Conservation (phyloP, 2,329 filamentous ascomycete species). For the Didymella lethalis region DNA sequence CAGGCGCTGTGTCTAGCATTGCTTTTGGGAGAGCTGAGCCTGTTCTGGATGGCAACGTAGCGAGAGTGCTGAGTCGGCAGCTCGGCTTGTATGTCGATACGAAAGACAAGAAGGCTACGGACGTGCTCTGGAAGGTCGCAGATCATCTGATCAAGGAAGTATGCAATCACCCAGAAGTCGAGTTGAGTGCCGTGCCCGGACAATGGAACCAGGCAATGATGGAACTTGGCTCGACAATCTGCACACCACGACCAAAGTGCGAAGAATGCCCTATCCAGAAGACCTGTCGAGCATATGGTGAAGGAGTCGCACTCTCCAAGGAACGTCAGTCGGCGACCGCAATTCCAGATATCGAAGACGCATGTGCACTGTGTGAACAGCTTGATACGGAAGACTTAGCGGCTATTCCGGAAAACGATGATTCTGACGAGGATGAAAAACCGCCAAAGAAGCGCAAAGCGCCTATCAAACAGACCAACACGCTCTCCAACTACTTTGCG, state of each 20-base stretch:
- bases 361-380: conserved; percentile 39
- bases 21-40: conserved; percentile 67
- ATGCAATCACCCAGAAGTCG: conserved; percentile 45
- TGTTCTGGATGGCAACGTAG: conserved; percentile 71
- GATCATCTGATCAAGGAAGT: conserved; percentile 63
- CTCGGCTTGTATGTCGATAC: conserved; percentile 65
- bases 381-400: conserved; percentile 44
- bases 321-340: conserved; percentile 21
- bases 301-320: conserved; percentile 36
- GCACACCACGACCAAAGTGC: conserved; percentile 67
- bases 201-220: conserved; percentile 71
- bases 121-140: conserved; percentile 66
- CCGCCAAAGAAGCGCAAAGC: conserved; percentile 38
- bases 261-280: conserved; percentile 45
- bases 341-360: conserved; percentile 43
- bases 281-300: conserved; percentile 46
- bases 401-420: conserved; percentile 27
- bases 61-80: conserved; percentile 68
- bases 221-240: conserved; percentile 71
- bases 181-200: conserved; percentile 62
- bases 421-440: conserved; percentile 24
- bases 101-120: conserved; percentile 63
- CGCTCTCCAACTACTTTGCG: conserved; percentile 44
- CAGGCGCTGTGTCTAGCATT: conserved; percentile 68
- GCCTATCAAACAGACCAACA: conserved; percentile 31